Evolutionary conservation across 495 filamentous ascomycete species (phyloP).

Genomic region (Hypoxylon lenormandii): DNA sequence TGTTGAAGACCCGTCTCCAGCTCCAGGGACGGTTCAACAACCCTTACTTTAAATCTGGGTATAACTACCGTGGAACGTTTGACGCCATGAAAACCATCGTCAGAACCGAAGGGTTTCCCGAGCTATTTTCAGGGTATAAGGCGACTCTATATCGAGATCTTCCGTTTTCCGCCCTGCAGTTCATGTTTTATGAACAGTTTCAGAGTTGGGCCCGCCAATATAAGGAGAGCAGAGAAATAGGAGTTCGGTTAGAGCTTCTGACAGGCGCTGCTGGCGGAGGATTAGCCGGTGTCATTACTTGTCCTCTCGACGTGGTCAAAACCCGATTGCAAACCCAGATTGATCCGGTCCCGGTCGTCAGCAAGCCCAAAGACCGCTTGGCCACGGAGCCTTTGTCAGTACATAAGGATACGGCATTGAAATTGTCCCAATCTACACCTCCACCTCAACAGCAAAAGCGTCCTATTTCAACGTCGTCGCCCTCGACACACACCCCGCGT

Average conservation of each 20-base stretch:
- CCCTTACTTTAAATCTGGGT: constrained; percentile 88
- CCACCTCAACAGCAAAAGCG: constrained; percentile 64
- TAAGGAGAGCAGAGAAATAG: constrained; percentile 77
- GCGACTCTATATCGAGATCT: constrained; percentile 94
- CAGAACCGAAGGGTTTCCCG: constrained; percentile 79
- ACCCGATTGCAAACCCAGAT: constrained; percentile 96
- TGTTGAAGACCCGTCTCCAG: constrained; percentile 93
- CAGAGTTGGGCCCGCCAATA: constrained; percentile 82
- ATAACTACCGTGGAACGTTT: constrained; percentile 85
- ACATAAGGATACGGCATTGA: constrained; percentile 35
- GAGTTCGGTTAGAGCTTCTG: constrained; percentile 82
- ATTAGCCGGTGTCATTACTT: constrained; percentile 92
- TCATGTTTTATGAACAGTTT: constrained; percentile 97
- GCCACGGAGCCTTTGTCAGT: constrained; percentile 27
- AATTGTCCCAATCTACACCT: constrained; percentile 34
- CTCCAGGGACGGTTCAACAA: constrained; percentile 96
- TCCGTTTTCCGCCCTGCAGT: constrained; percentile 94
- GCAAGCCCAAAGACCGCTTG: constrained; percentile 42
- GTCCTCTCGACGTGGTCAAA: constrained; percentile 96
- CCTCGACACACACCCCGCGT: constrained; percentile 79
- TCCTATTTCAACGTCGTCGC: constrained; percentile 85
- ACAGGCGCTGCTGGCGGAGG: constrained; percentile 94
- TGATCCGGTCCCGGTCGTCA: constrained; percentile 58
- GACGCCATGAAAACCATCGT: constrained; percentile 88
- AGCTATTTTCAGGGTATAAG: constrained; percentile 93